phyloP scores from a whole-genome alignment of 2,329 filamentous ascomycete species.

The Immersiporthe knoxdaviesiana region DNA sequence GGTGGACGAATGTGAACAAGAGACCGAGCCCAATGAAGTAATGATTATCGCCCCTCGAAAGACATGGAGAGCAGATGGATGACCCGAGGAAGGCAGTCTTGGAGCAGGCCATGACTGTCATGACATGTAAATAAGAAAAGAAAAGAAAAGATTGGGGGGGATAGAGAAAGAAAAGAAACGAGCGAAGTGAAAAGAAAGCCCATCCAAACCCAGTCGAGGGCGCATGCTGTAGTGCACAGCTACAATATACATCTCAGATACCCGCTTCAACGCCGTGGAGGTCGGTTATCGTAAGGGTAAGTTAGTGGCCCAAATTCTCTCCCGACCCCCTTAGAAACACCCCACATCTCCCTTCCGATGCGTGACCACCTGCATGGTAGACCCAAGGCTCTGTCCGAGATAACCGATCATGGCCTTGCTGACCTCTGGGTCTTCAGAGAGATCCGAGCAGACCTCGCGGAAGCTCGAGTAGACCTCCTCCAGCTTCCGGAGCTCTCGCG shows the following conservation, averaged over 20 bases:
- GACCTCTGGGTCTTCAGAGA: slow-evolving; percentile 47
- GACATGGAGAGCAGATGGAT: too few species aligned
- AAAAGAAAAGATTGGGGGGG: background rate
- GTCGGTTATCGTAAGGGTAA: background rate
- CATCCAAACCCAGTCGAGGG: background rate
- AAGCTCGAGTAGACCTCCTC: slow-evolving; percentile 51
- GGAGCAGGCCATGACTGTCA: slow-evolving; percentile 3
- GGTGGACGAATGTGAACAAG: too few species aligned
- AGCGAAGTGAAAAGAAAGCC: background rate
- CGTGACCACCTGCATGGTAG: slow-evolving; percentile 47
- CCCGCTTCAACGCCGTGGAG: background rate
- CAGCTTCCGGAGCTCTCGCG: slow-evolving; percentile 52
- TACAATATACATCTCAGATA: background rate
- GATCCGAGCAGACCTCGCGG: slow-evolving; percentile 45
- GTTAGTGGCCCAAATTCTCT: background rate
- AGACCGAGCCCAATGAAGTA: too few species aligned
- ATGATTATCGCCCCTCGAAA: too few species aligned
- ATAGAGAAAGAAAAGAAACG: background rate
- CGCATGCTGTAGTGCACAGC: background rate
- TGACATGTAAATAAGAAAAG: slow-evolving; percentile 1
- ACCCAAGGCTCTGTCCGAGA: slow-evolving; percentile 47
- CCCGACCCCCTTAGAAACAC: slow-evolving; percentile 34
- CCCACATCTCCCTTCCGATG: slow-evolving; percentile 41
- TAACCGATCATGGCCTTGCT: slow-evolving; percentile 51
- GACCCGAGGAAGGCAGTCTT: too few species aligned